A percentile compares a stretch with the other conserved stretches of the same genome.
These are phyloP conservation scores for Thelonectria rubi DNA, from an alignment of 2,329 filamentous ascomycete genomes.

Conservation along the genomic window DNA sequence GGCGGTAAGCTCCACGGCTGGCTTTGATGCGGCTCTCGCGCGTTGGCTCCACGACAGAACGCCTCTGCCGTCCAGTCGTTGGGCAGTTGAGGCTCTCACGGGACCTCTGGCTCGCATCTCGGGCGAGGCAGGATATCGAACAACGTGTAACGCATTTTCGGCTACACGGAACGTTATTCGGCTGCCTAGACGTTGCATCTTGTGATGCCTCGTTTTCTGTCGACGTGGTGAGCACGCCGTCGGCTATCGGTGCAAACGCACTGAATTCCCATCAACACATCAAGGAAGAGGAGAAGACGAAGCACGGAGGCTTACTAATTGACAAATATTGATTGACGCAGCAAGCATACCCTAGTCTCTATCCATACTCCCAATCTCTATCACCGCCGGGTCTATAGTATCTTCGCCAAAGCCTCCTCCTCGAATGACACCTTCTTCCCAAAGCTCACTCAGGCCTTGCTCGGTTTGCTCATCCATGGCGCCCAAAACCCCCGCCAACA, in stretches of 20 bases:
- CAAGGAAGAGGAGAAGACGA: slow-evolving; percentile 4
- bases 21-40: slow-evolving; percentile 20
- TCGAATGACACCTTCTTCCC: slow-evolving; percentile 50
- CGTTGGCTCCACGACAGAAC: background rate
- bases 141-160: slow-evolving; percentile 12
- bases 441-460: slow-evolving; percentile 51
- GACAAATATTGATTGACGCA: slow-evolving; percentile 7
- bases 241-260: slow-evolving; percentile 24
- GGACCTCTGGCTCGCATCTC: slow-evolving; percentile 3
- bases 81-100: slow-evolving; percentile 13
- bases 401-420: slow-evolving; percentile 29
- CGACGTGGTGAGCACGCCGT: slow-evolving; percentile 21
- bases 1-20: slow-evolving; percentile 5
- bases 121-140: background rate
- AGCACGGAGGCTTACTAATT: slow-evolving; percentile 20
- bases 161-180: slow-evolving; percentile 7
- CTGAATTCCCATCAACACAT: slow-evolving; percentile 2
- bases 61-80: slow-evolving; percentile 7
- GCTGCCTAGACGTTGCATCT: slow-evolving; percentile 4
- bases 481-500: slow-evolving; percentile 52
- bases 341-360: slow-evolving; percentile 35
- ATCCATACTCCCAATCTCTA: slow-evolving; percentile 42
- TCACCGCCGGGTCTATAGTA: slow-evolving; percentile 35
- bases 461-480: slow-evolving; percentile 53
- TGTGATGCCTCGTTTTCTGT: slow-evolving; percentile 17